Conservation (phyloP, 2,329 filamentous ascomycete genomes). For the Penicillium janthinellum region DNA sequence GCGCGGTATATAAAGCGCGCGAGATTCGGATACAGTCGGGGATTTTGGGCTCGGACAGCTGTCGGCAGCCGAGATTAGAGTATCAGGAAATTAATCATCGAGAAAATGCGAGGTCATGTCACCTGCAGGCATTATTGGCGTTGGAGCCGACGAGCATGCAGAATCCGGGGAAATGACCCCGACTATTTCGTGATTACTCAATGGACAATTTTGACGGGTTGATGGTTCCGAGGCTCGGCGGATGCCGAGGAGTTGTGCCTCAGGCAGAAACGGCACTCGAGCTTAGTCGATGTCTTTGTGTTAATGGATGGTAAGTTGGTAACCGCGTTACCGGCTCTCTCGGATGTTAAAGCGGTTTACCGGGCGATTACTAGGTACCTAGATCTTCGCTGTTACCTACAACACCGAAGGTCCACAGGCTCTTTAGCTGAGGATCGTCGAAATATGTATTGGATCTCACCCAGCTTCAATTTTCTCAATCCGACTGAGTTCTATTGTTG, state of each 20-base stretch:
- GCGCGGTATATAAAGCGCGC: not conserved
- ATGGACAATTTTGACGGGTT: not conserved
- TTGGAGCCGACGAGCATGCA: not conserved
- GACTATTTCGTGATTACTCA: slow-evolving; percentile 28
- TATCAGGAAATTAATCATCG: slow-evolving; percentile 1
- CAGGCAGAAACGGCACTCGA: not conserved
- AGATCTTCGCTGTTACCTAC: too few relatives aligned
- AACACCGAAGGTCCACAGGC: too few relatives aligned
- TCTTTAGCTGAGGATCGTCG: too few relatives aligned
- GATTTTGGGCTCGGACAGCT: too few relatives aligned
- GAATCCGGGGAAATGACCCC: not conserved
- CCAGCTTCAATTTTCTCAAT: too few relatives aligned
- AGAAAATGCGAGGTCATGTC: not conserved
- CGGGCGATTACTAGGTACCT: too few relatives aligned
- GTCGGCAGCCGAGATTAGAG: not conserved
- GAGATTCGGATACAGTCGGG: not conserved
- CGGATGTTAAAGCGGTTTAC: too few relatives aligned
- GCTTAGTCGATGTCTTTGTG: not conserved
- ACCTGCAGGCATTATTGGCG: not conserved
- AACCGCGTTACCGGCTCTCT: too few relatives aligned
- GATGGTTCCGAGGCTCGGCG: slow-evolving; percentile 20
- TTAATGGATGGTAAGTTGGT: too few relatives aligned
- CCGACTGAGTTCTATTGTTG: too few relatives aligned
- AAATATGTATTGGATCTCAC: too few relatives aligned
- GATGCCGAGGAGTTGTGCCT: slow-evolving; percentile 1